A percentile compares a stretch with the other conserved stretches of the same genome.
Conservation (phyloP, 2,329 filamentous ascomycete species). For the Alternaria infectoria region DNA sequence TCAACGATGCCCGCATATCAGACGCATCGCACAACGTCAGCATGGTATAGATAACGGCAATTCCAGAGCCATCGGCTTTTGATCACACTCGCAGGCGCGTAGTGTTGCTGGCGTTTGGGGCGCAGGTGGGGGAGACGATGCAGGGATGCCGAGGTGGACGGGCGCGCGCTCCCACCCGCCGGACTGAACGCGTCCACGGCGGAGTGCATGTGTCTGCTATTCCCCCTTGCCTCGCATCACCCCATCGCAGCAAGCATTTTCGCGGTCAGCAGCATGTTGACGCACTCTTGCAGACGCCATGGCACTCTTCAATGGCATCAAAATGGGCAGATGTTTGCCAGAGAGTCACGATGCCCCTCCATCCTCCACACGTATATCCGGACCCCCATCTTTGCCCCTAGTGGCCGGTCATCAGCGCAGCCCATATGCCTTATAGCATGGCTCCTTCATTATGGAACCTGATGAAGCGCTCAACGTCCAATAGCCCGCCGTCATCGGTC, state of each 20-base stretch:
- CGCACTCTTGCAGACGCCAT: conserved; percentile 13
- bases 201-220: conserved; percentile 9
- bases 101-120: background rate
- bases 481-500: conserved; percentile 31
- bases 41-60: background rate
- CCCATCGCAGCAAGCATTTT: conserved; percentile 32
- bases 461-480: conserved; percentile 44
- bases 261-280: conserved; percentile 8
- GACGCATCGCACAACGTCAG: background rate
- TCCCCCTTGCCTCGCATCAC: conserved; percentile 30
- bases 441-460: conserved; percentile 39
- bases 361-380: conserved; percentile 20
- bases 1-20: background rate
- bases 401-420: conserved; percentile 13
- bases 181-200: conserved; percentile 17
- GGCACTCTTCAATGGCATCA: conserved; percentile 20
- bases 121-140: conserved; percentile 31
- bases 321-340: conserved; percentile 34
- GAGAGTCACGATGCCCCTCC: conserved; percentile 26
- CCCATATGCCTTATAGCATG: conserved; percentile 37
- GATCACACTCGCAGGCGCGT: background rate
- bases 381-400: conserved; percentile 38
- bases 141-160: conserved; percentile 15
- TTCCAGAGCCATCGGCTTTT: background rate
- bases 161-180: conserved; percentile 18